A percentile compares a stretch with the other conserved stretches of the same genome.
phyloP scores from a whole-genome alignment of 148 eudicot species.

The Amaranthus hypochondriacus region DNA sequence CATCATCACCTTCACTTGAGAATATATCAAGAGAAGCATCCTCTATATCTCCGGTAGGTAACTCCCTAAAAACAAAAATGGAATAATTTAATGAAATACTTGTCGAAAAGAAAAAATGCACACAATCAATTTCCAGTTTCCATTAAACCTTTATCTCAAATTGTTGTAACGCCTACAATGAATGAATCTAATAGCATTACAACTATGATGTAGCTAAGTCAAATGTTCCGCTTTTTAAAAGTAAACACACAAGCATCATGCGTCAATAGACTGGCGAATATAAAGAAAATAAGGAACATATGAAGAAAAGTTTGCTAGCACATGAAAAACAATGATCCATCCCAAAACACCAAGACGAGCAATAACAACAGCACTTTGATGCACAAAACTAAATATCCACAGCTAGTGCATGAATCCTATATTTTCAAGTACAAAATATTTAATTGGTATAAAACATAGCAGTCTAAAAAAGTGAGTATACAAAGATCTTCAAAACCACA shows the following conservation, averaged over 20 bases:
- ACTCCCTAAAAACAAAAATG: constrained; percentile 35
- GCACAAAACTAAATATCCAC: not conserved
- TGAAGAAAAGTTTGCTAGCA: not conserved
- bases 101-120: not conserved
- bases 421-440: no score
- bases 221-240: no score
- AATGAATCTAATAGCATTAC: not conserved
- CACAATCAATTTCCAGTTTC: not conserved
- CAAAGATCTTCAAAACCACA: no score
- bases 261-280: not conserved
- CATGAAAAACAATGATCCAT: not conserved
- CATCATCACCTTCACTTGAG: constrained; percentile 48
- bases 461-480: no score
- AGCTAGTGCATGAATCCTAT: not conserved
- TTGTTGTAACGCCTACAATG: not conserved
- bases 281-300: not conserved
- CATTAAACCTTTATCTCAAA: not conserved
- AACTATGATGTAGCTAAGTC: not conserved
- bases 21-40: constrained; percentile 61
- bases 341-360: not conserved
- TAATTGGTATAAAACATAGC: no score
- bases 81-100: not conserved
- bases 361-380: not conserved
- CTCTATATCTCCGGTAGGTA: constrained; percentile 33
- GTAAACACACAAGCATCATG: not conserved